Percentiles rank a stretch among this genome's conserved stretches.
phyloP scores from a whole-genome alignment of 805 yeast species.

The Yarrowia bubula region DNA sequence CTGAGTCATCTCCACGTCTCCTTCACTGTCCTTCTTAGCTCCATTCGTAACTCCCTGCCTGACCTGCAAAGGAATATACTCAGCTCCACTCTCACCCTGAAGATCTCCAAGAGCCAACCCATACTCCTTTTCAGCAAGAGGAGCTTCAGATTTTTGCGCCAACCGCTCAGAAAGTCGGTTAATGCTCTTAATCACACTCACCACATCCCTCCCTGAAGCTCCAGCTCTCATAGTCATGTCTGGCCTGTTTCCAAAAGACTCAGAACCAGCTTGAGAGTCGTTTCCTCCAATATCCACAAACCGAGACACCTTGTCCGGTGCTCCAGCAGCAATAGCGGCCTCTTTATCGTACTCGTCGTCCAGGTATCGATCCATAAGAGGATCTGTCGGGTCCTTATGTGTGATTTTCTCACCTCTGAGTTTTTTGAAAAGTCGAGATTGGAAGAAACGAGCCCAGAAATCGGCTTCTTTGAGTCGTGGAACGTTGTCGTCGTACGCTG shows the following conservation, averaged over 20 bases:
- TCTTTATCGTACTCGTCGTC: conserved; percentile 46
- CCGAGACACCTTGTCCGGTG: conserved; percentile 50
- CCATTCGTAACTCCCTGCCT: neutral
- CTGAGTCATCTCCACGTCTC: conserved; percentile 7
- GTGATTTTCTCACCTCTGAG: conserved; percentile 84
- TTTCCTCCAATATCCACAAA: conserved; percentile 80
- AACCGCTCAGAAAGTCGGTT: conserved; percentile 81
- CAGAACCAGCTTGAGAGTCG: conserved; percentile 67
- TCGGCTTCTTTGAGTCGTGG: conserved; percentile 87
- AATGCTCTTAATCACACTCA: conserved; percentile 80
- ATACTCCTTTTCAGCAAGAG: neutral
- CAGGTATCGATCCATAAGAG: conserved; percentile 78
- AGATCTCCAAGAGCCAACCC: neutral
- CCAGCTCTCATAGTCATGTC: conserved; percentile 82
- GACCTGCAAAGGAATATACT: neutral
- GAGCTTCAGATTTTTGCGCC: conserved; percentile 42
- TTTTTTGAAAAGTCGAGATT: conserved; percentile 81
- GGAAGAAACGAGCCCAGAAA: conserved; percentile 95
- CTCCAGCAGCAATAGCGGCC: conserved; percentile 29
- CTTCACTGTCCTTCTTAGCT: neutral
- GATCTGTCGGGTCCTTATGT: conserved; percentile 75
- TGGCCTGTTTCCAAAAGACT: conserved; percentile 72
- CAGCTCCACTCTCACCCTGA: neutral
- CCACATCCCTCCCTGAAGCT: conserved; percentile 60
- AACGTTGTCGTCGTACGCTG: conserved; percentile 86